phyloP scores from a whole-genome alignment of 2,329 filamentous ascomycete species.

The Calycina marina region DNA sequence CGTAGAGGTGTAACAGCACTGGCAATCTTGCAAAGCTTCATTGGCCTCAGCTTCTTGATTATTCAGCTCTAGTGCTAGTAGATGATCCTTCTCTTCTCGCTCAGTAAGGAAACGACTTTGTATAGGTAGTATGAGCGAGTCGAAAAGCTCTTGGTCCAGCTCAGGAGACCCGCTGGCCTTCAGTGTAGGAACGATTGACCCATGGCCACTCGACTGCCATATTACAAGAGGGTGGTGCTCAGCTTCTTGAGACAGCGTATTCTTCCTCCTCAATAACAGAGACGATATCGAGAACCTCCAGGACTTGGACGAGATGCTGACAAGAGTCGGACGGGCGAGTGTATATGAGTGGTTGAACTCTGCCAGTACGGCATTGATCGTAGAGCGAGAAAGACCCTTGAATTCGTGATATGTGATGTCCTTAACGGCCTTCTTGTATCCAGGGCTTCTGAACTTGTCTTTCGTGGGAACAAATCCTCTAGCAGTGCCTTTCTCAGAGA shows the following conservation, averaged over 20 bases:
- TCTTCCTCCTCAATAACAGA: conserved; percentile 52
- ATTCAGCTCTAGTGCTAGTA: conserved; percentile 38
- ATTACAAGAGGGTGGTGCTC: conserved; percentile 47
- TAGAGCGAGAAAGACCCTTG: conserved; percentile 55
- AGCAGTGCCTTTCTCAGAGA: conserved; percentile 2
- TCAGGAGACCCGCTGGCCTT: conserved; percentile 51
- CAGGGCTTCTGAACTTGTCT: conserved; percentile 52
- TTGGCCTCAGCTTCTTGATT: conserved; percentile 42
- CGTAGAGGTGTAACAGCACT: conserved; percentile 60
- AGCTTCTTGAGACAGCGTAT: conserved; percentile 35
- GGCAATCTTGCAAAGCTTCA: conserved; percentile 51
- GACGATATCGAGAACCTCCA: conserved; percentile 64
- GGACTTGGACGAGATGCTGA: conserved; percentile 54
- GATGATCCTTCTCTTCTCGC: conserved; percentile 36
- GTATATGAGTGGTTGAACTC: conserved; percentile 72
- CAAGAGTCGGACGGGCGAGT: conserved; percentile 53
- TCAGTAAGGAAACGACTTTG: conserved; percentile 28
- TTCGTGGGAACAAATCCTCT: conserved; percentile 32
- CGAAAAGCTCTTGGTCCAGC: conserved; percentile 46
- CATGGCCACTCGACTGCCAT: conserved; percentile 42
- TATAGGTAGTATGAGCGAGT: conserved; percentile 40
- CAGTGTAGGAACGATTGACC: conserved; percentile 43
- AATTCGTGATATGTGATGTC: conserved; percentile 61
- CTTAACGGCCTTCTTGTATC: conserved; percentile 56
- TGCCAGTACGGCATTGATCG: conserved; percentile 64